These are phyloP conservation scores for Solanum hybrid DNA, from an alignment of 305 asterid species.

Conservation along the genomic window DNA sequence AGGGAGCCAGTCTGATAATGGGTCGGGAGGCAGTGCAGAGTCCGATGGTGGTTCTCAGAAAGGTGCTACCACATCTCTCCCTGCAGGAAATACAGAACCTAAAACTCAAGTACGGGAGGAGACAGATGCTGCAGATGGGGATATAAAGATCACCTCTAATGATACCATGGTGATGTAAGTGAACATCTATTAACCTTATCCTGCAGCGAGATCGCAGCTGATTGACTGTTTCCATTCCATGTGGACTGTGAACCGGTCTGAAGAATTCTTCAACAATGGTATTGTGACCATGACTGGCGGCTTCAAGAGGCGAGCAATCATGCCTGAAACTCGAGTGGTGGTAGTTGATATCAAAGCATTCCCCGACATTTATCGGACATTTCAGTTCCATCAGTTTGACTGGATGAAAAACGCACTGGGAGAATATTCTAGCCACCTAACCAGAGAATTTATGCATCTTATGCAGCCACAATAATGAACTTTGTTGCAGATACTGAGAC, in stretches of 20 bases:
- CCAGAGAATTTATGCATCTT: background rate
- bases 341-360: background rate
- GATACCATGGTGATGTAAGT: background rate
- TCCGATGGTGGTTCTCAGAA: background rate
- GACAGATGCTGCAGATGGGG: background rate
- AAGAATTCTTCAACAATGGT: background rate
- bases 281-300: background rate
- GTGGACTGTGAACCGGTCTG: background rate
- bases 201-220: background rate
- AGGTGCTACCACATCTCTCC: background rate
- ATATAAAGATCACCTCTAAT: background rate
- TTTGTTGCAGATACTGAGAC: background rate
- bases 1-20: background rate
- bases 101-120: background rate
- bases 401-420: background rate
- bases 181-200: background rate
- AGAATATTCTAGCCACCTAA: background rate
- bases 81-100: background rate
- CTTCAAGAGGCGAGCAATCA: background rate
- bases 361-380: background rate
- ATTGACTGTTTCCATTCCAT: background rate
- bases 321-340: background rate
- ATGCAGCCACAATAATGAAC: background rate
- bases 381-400: background rate
- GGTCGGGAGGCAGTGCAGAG: background rate